Evolutionary conservation across 345 rosid genomes (phyloP), one percentile per base, ranked within the genome.

Genomic region (rapeseed (Brassica napus)): DNA sequence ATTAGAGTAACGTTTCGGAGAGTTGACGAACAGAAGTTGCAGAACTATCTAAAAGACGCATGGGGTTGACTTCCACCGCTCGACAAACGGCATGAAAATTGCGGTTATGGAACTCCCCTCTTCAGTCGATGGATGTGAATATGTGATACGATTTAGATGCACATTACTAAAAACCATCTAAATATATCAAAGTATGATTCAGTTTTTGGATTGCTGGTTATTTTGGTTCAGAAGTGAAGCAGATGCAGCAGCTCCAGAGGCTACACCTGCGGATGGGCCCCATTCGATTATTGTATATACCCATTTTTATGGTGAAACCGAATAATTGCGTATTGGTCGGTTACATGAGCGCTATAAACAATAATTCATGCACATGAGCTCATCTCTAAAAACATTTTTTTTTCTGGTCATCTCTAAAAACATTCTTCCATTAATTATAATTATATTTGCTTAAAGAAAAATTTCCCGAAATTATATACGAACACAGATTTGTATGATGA

Each of bases 21-120:
- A 44, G 60, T 60, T 77, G 75, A 77, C 76, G 26, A 64, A 63
- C 12, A 10, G 60, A 55, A 16, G 10, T 55, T 55, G 8, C 60
- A 3, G 23, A 62, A 24, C 44, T 63, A 31, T 31, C 18, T 30
- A 30, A 59, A 76, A 59, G 21, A 34, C 8, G 76, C 75, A 77
- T 76, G 79, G 73, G 60, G 8, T 77, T 35, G 81, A 71, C 81
- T 77, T 64, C 69, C n/a, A 62, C 21, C 75, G 8, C 63, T 77
- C 74, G 21, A 2, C 59, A 35, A 44, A 65, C 31, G 52, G 68
- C 81, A 72, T 57, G 81, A 39, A 34, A 1, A 49, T 34, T 63
- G 81, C 81, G 11, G 49, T 69, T 69, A 30, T 52, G 9, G 26
- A n/a, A 69, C 28, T 69, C 42, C 15, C 6, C 35, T 3, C 59